phyloP scores from a whole-genome alignment of 352 stramenopile species.

The Plasmopara viticola region DNA sequence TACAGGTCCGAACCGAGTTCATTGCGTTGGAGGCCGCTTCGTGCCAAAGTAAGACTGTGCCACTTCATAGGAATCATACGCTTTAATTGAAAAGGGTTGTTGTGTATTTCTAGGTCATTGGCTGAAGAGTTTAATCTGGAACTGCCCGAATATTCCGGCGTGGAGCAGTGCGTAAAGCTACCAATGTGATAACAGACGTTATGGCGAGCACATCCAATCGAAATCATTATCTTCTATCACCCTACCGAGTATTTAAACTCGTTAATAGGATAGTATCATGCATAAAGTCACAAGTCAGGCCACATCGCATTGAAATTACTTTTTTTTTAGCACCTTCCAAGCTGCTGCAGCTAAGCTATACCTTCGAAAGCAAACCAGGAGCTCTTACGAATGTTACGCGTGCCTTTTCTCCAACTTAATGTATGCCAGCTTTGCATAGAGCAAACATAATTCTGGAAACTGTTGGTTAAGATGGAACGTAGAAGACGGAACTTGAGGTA shows the following conservation, averaged over 20 bases:
- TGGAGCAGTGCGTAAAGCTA: conserved; percentile 62
- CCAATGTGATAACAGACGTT: conserved; percentile 17
- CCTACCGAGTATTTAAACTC: too few species aligned
- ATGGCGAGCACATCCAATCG: neutral
- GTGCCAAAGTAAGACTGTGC: conserved; percentile 77
- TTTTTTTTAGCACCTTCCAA: too few species aligned
- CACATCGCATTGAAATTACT: too few species aligned
- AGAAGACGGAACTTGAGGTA: conserved; percentile 50
- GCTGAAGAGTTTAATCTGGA: conserved; percentile 60
- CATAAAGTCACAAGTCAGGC: too few species aligned
- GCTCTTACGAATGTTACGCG: too few species aligned
- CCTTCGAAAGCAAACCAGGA: too few species aligned
- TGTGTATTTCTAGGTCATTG: conserved; percentile 28
- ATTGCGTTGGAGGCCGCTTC: conserved; percentile 96
- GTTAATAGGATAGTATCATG: too few species aligned
- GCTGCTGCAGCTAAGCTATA: too few species aligned
- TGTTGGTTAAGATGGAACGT: conserved; percentile 45
- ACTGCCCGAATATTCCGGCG: conserved; percentile 47
- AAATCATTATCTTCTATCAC: too few species aligned
- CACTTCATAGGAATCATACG: neutral
- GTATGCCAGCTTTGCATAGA: neutral
- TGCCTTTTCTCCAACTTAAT: too few species aligned
- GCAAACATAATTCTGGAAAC: neutral
- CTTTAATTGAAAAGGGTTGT: neutral
- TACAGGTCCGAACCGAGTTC: conserved; percentile 56